phyloP scores from a whole-genome alignment of 2,329 filamentous ascomycete genomes.

The Apiospora marii region DNA sequence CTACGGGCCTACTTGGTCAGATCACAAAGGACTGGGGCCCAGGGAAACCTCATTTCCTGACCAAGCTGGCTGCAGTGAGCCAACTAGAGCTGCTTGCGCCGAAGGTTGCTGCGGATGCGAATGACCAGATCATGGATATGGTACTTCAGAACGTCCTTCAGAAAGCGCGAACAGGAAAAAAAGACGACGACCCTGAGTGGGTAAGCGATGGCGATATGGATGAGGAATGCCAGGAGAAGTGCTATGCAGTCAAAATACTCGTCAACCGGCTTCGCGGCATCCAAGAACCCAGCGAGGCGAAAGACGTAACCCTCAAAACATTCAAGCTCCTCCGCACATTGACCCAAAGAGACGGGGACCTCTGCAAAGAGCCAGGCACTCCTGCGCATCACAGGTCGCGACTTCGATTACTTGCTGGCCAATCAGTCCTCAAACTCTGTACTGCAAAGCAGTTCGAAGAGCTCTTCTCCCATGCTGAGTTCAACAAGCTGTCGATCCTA shows the following conservation, averaged over 20 bases:
- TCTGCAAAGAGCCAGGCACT: constrained; percentile 79
- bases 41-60: constrained; percentile 76
- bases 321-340: constrained; percentile 82
- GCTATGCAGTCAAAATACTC: constrained; percentile 82
- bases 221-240: constrained; percentile 84
- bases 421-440: constrained; percentile 84
- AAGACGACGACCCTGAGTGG: constrained; percentile 68
- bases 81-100: constrained; percentile 81
- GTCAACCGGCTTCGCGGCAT: constrained; percentile 81
- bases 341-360: constrained; percentile 78
- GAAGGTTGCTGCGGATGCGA: constrained; percentile 74
- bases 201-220: constrained; percentile 73
- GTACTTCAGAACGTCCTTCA: constrained; percentile 78
- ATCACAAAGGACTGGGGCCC: constrained; percentile 79
- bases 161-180: constrained; percentile 70
- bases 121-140: constrained; percentile 81
- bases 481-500: constrained; percentile 82
- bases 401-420: constrained; percentile 83
- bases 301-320: constrained; percentile 70
- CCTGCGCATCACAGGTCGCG: constrained; percentile 80
- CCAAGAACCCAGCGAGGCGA: constrained; percentile 59
- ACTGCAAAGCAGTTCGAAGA: constrained; percentile 79
- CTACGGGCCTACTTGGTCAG: constrained; percentile 81
- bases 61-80: constrained; percentile 73
- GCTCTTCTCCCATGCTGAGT: constrained; percentile 74